Base-by-base conservation (phyloP, 805 yeast genomes). In the Gaillardinia entomophila region DNA sequence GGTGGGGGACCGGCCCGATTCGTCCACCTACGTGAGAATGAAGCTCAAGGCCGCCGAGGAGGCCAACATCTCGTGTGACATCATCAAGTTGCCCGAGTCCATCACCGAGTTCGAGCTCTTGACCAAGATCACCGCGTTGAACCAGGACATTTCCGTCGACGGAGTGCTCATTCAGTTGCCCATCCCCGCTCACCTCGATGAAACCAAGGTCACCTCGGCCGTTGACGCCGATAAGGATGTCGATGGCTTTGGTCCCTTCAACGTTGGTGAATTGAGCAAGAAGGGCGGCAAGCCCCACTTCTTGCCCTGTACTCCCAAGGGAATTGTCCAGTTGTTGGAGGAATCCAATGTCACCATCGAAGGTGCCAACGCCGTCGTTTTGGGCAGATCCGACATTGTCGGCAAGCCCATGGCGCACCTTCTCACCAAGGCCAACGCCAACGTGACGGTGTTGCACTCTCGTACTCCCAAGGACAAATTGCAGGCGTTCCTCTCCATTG, bases 351-450 rank as follows among this genome's bases (percentile, higher is more conserved):
- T 81, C 15, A 56, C 62, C 6, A 52, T 83, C 28, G 52, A 62
- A 20, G 92, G 92, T 41, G 72, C 79, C 38, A 71, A 76, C 48
- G 90, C 89, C n/a, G 92, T 84, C 26, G 88, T 84, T 15, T 62
- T 84, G 41, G 95, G 95, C 30, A 73, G 95, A 61, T 81, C 89
- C 24, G 90, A 84, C 57, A 84, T 84, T 43, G 95, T 84, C 19
- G 95, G 95, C 39, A 74, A 79, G 33, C 95, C 95, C 26, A 76
- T 83, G 36, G 77, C 90, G 27, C 73, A 79, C 23, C 63, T 84
- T 54, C 65, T 84, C 49, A 79, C 75, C 48, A 76, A 77, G 53
- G 75, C 75, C 42, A 72, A 84, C 52, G 87, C 90, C 32, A 82
- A 85, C 13, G 92, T 84, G 27, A 81, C 92, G 11, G 64, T 73